Evolutionary conservation across 2,329 filamentous ascomycete species (phyloP).

Genomic region (Xylariaceae sp.): DNA sequence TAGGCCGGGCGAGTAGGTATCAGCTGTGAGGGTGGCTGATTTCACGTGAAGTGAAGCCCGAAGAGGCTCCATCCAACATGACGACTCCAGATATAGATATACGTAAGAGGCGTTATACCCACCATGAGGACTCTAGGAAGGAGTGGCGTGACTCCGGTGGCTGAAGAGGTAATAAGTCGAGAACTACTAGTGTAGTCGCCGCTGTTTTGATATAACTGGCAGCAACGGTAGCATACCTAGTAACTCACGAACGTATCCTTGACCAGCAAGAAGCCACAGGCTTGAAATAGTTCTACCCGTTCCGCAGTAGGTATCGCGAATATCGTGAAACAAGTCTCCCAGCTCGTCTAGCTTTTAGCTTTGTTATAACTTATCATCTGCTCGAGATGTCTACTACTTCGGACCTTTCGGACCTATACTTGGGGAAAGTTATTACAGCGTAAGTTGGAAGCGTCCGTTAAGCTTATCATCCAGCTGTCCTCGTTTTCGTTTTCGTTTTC

Average conservation of each 20-base stretch:
- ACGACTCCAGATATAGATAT: neutral
- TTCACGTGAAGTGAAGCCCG: neutral
- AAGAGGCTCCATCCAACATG: neutral
- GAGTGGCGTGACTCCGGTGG: neutral
- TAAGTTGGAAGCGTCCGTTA: constrained; percentile 11
- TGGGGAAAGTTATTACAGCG: constrained; percentile 18
- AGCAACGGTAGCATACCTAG: too few species aligned
- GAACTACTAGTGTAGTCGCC: too few species aligned
- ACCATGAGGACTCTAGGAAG: neutral
- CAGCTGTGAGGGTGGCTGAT: neutral
- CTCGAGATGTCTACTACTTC: constrained; percentile 9
- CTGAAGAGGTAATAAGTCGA: too few species aligned
- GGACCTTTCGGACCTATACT: constrained; percentile 13
- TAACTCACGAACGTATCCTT: too few species aligned
- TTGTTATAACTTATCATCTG: neutral
- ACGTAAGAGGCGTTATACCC: neutral
- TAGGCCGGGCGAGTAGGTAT: too few species aligned
- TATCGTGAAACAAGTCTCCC: too few species aligned
- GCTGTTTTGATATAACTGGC: too few species aligned
- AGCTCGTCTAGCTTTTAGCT: too few species aligned
- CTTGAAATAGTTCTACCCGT: too few species aligned
- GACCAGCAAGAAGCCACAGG: too few species aligned
- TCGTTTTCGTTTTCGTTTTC: neutral
- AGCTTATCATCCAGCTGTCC: neutral
- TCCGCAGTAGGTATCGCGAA: too few species aligned